Evolutionary conservation across 257 asterid genomes (phyloP).

Genomic region (Nicotiana benthamiana): DNA sequence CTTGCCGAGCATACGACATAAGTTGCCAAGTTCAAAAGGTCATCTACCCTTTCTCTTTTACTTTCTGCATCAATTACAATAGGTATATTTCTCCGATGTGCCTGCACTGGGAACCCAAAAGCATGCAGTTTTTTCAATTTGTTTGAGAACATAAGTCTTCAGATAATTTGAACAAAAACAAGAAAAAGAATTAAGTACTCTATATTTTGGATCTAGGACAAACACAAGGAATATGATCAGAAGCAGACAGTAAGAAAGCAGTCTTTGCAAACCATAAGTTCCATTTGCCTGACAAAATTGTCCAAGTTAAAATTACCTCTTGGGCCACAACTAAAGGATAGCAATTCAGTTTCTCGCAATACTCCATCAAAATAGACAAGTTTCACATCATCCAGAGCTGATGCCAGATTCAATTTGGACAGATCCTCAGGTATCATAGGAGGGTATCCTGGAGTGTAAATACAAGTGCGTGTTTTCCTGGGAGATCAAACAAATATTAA

Average conservation of each 20-base stretch:
- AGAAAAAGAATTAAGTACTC: neutral
- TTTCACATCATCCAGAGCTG: constrained; percentile 62
- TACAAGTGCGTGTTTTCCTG: constrained; percentile 95
- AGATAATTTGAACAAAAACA: neutral
- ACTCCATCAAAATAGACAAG: constrained; percentile 79
- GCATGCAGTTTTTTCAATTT: constrained; percentile 23
- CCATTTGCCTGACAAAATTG: neutral
- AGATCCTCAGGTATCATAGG: constrained; percentile 84
- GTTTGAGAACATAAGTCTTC: neutral
- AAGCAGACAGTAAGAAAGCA: neutral
- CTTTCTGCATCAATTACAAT: constrained; percentile 86
- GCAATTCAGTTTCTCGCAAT: constrained; percentile 49
- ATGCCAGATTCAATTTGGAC: constrained; percentile 40
- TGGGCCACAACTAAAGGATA: constrained; percentile 52
- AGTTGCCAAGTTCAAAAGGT: constrained; percentile 59
- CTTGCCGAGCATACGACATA: constrained; percentile 73
- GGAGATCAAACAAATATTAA: constrained; percentile 14
- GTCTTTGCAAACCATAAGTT: neutral
- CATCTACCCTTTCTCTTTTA: constrained; percentile 82
- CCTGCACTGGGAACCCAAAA: constrained; percentile 77
- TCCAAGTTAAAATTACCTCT: constrained; percentile 50
- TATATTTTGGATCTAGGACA: neutral
- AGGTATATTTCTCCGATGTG: constrained; percentile 74
- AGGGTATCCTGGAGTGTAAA: constrained; percentile 93
- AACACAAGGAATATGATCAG: neutral